A percentile compares a stretch with the other conserved stretches of the same genome.
phyloP scores from a whole-genome alignment of 495 filamentous ascomycete species.

The Eremomyces bilateralis region DNA sequence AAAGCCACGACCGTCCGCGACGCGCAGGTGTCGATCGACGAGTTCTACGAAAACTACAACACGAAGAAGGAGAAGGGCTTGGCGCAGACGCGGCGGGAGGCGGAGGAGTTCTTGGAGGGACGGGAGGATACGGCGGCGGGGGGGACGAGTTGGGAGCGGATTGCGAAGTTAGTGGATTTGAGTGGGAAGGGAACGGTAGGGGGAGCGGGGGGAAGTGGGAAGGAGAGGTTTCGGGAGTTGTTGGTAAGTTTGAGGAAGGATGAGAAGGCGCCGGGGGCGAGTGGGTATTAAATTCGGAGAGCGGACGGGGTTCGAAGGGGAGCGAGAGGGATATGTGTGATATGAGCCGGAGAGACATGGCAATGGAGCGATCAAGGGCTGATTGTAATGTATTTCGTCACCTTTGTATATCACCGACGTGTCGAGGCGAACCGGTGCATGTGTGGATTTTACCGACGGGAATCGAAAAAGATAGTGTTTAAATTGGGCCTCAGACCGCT shows the following conservation, averaged over 20 bases:
- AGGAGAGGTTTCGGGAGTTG: conserved; percentile 86
- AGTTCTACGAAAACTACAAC: conserved; percentile 99
- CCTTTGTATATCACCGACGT: too few relatives aligned
- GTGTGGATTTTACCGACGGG: too few relatives aligned
- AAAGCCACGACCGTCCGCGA: conserved; percentile 65
- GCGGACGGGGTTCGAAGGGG: too few relatives aligned
- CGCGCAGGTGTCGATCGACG: conserved; percentile 78
- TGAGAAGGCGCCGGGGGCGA: conserved; percentile 77
- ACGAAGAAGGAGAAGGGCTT: conserved; percentile 84
- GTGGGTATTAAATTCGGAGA: conserved; percentile 36
- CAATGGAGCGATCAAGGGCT: too few relatives aligned
- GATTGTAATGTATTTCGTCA: too few relatives aligned
- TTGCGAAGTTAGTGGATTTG: conserved; percentile 87
- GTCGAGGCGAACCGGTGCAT: too few relatives aligned
- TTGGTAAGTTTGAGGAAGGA: conserved; percentile 79
- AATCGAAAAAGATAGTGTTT: too few relatives aligned
- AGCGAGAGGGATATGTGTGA: too few relatives aligned
- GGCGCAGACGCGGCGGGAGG: conserved; percentile 65
- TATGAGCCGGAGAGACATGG: too few relatives aligned
- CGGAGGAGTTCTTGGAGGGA: conserved; percentile 76
- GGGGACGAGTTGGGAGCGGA: conserved; percentile 95
- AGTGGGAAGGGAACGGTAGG: conserved; percentile 79
- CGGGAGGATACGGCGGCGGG: conserved; percentile 83
- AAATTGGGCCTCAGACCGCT: too few relatives aligned
- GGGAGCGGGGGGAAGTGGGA: conserved; percentile 69